Base-by-base conservation (phyloP, 106 monocot species). In the Dendrobium huoshanense region DNA sequence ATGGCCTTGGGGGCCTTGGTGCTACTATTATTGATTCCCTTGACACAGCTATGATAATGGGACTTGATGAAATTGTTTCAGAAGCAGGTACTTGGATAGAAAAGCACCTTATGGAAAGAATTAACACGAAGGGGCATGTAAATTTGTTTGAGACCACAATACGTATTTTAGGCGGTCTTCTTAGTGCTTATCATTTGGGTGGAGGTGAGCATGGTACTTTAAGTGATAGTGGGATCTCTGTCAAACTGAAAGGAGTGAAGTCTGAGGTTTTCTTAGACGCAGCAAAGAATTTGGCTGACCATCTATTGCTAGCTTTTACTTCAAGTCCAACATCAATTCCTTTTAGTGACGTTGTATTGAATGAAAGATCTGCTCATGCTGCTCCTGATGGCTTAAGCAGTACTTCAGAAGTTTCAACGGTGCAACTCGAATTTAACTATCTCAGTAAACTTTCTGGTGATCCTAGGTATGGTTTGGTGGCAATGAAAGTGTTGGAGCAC, bases 121-220 rank as follows among this genome's bases (percentile, higher is more conserved):
- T 97, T 51, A 86, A 78, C 55, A 24, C 72, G 18, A 97, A 92
- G 84, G 96, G 96, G 67, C 94, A 97, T 81, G 96, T 94, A 51
- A 97, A 97, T 85, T 79, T 97, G 75, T 97, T 97, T 86, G 96
- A 97, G 84, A 97, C 96, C 27, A 97, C 96, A 9, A 97, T 94
- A 33, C 90, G 96, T 83, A 87, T 97, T 80, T 85, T 97, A 82
- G 96, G 96, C 25, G 96, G 96, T 2, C 87, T 97, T 82, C 96
- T 97, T 79, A 97, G 96, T 82, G 92, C 96, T 33, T 92, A 94
- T 80, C 94, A 97, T 78, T 90, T 97, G 78, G 89, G 90, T 68
- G 82, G 68, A 51, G 83, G 84, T 58, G 80, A 82, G 24, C 73
- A 67, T 11, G 80, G 31, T 37, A 45, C 49, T 24, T 11, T 54